Evolutionary conservation across 2,329 filamentous ascomycete species (phyloP).

Genomic region (Rosellinia necatrix): DNA sequence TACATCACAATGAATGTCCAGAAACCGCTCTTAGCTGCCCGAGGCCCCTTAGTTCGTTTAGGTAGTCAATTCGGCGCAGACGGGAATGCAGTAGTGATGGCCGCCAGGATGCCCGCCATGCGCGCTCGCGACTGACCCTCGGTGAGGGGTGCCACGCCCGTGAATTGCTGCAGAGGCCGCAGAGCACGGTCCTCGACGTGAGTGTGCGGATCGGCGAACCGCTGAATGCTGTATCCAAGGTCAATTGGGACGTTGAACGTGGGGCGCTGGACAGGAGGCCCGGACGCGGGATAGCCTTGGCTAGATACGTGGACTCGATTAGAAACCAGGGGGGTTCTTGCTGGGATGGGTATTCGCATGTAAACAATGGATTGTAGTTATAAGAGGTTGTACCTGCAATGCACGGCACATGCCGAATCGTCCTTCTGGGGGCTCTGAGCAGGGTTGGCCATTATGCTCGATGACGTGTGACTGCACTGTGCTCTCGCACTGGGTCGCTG

Average conservation of each 20-base stretch:
- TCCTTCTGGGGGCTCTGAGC: conserved; percentile 21
- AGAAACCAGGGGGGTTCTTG: background rate
- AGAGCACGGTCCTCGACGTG: conserved; percentile 35
- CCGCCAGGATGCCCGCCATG: conserved; percentile 34
- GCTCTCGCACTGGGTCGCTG: too few species aligned
- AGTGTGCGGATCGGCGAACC: conserved; percentile 35
- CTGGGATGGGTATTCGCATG: too few species aligned
- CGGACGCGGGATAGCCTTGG: conserved; percentile 25
- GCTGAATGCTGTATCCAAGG: conserved; percentile 34
- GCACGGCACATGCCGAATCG: conserved; percentile 33
- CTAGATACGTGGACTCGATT: conserved; percentile 3
- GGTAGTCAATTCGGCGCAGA: conserved; percentile 20
- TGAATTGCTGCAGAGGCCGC: conserved; percentile 29
- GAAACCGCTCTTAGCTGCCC: background rate
- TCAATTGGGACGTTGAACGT: conserved; percentile 34
- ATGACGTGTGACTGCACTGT: background rate
- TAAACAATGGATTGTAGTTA: too few species aligned
- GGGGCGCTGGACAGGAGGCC: conserved; percentile 25
- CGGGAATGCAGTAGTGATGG: conserved; percentile 7
- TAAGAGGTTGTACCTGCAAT: too few species aligned
- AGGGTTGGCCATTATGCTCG: conserved; percentile 29
- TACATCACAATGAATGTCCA: background rate
- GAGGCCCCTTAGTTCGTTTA: background rate
- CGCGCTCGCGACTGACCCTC: conserved; percentile 37
- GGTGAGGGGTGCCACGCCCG: conserved; percentile 31